phyloP scores from a whole-genome alignment of 371 early-diverging fungal genomes.

The Apophysomyces trapeziformis region DNA sequence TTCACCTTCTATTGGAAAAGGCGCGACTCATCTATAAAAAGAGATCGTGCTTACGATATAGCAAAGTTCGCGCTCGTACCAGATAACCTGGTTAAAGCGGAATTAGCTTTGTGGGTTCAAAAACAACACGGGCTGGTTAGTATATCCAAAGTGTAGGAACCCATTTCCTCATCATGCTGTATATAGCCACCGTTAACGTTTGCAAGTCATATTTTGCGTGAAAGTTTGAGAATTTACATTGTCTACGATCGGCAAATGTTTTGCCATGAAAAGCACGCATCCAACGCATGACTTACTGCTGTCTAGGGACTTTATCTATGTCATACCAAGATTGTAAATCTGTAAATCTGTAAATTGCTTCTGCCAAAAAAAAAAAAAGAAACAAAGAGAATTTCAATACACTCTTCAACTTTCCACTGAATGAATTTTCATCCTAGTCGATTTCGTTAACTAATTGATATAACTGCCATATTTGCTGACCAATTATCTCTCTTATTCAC shows the following conservation, averaged over 20 bases:
- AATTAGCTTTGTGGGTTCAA: conserved; percentile 18
- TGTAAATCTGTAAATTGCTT: too few relatives aligned
- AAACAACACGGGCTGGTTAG: conserved; percentile 19
- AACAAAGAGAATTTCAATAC: too few relatives aligned
- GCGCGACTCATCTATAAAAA: not conserved
- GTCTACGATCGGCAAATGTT: conserved; percentile 24
- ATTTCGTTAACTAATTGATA: too few relatives aligned
- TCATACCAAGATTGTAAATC: too few relatives aligned
- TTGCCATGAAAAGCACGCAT: conserved; percentile 7
- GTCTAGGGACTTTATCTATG: too few relatives aligned
- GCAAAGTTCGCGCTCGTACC: conserved; percentile 15
- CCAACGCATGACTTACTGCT: not conserved
- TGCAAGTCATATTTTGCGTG: conserved; percentile 23
- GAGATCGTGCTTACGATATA: conserved; percentile 13
- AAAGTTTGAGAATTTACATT: conserved; percentile 23
- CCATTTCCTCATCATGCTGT: not conserved
- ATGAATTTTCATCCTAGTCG: too few relatives aligned
- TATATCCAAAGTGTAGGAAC: not conserved
- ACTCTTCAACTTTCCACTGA: too few relatives aligned
- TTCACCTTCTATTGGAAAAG: conserved; percentile 24
- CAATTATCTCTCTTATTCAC: too few relatives aligned
- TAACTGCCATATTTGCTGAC: too few relatives aligned
- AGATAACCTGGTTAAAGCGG: conserved; percentile 17
- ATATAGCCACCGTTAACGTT: conserved; percentile 19
- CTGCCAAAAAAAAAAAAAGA: too few relatives aligned